These are phyloP conservation scores for Didymosphaeria variabile DNA, from an alignment of 2,329 filamentous ascomycete species.

Conservation along the genomic window DNA sequence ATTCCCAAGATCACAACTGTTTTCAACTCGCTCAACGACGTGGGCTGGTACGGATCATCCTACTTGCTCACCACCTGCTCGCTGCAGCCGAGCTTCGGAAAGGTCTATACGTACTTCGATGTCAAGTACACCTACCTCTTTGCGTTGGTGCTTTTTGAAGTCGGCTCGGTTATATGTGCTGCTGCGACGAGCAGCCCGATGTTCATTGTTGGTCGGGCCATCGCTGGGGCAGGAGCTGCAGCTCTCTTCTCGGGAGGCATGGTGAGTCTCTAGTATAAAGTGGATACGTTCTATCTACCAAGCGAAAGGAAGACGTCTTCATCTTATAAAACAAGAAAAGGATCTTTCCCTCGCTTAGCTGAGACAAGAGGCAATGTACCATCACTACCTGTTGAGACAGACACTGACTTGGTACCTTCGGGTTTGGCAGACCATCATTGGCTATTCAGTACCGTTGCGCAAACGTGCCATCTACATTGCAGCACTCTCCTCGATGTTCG, in stretches of 20 bases:
- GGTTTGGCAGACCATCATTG: conserved; percentile 61
- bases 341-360: no score
- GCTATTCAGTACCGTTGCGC: conserved; percentile 52
- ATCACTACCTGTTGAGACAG: no score
- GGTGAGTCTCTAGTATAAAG: no score
- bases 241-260: conserved; percentile 63
- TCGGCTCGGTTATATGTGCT: conserved; percentile 65
- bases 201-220: conserved; percentile 64
- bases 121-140: conserved; percentile 62
- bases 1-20: conserved; percentile 53
- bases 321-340: no score
- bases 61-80: conserved; percentile 58
- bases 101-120: conserved; percentile 68
- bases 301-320: no score
- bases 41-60: conserved; percentile 53
- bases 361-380: no score
- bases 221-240: conserved; percentile 63
- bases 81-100: conserved; percentile 58
- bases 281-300: no score
- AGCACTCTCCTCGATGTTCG: conserved; percentile 49
- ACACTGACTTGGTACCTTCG: no score
- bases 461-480: conserved; percentile 56
- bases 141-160: conserved; percentile 56
- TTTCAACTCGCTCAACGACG: conserved; percentile 52
- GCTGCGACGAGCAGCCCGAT: conserved; percentile 58